Evolutionary conservation across 2,329 filamentous ascomycete species (phyloP), one percentile per base, ranked within the genome.

Genomic region (Fusarium buharicum): DNA sequence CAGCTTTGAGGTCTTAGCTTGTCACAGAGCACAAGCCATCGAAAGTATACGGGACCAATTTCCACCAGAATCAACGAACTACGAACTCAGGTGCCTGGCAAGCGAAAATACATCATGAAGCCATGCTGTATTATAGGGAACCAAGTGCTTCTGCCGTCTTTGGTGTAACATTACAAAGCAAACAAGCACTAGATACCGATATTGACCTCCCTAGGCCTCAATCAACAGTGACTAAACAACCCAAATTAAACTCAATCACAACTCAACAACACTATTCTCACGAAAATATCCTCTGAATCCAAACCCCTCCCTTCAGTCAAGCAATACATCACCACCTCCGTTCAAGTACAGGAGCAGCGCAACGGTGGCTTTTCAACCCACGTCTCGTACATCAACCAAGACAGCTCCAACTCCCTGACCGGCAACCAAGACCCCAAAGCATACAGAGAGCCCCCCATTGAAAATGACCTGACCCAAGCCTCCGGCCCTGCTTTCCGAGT

Each of bases 311-410:
- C 57, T 36, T 47, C 55, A 13, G 28, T 69, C 53, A 56, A 37
- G 34, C 57, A 62, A 17, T 64, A 62, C 47, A 68, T 70, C 55
- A 65, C 68, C 27, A 64, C n/a, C n/a, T n/a, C n/a, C n/a, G n/a
- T n/a, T n/a, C n/a, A 64, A 28, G 57, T 68, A 24, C 10, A 54
- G 7, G 58, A 54, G 22, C 54, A 55, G 14, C 59, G 59, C 41
- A 53, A 16, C 28, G 66, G 57, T 22, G 64, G 59, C 50, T 69
- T 68, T 53, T 46, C 66, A 33, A 55, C 53, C 14, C 51, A 70
- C 51, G 56, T 64, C 24, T 60, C 55, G 20, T 69, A 47, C 16
- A 41, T 65, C 31, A 67, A 69, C 48, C 49, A 41, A 22, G 50
- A 69, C 36, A 41, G 38, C 28, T 31, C 41, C 28, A 55, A 57